These are phyloP conservation scores for Fraxinus sp. DNA, from an alignment of 305 asterid genomes.

Conservation along the genomic window DNA sequence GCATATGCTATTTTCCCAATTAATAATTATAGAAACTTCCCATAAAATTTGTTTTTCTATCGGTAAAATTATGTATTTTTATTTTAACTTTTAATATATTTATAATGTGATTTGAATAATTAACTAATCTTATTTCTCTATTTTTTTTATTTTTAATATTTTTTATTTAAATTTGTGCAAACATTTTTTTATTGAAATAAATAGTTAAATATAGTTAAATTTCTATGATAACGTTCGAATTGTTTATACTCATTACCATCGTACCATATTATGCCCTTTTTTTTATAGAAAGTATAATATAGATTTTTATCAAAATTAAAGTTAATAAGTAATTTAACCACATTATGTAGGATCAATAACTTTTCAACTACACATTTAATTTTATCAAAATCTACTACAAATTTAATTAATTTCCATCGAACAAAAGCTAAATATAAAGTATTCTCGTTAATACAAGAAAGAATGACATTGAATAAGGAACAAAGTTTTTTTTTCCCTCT, in stretches of 20 bases:
- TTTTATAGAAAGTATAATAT: no score
- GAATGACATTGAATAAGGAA: no score
- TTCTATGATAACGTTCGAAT: background rate
- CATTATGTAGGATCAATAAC: background rate
- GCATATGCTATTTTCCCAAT: background rate
- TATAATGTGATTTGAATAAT: background rate
- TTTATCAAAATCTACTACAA: no score
- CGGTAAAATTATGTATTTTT: background rate
- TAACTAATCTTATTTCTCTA: background rate
- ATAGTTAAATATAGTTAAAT: background rate
- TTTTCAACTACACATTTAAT: no score
- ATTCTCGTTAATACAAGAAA: no score
- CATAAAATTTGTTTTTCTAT: background rate
- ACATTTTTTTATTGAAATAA: background rate
- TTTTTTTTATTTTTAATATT: no score
- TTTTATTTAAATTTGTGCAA: background rate
- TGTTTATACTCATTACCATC: background rate
- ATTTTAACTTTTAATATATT: background rate
- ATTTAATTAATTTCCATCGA: no score
- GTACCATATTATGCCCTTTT: background rate
- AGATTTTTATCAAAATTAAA: background rate
- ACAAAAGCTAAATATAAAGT: no score
- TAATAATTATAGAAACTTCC: background rate
- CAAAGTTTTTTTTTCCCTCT: no score
- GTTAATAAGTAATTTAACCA: background rate